Evolutionary conservation across 2,329 filamentous ascomycete species (phyloP), one percentile per base, ranked within the genome.

Genomic region (Colletotrichum agaves): DNA sequence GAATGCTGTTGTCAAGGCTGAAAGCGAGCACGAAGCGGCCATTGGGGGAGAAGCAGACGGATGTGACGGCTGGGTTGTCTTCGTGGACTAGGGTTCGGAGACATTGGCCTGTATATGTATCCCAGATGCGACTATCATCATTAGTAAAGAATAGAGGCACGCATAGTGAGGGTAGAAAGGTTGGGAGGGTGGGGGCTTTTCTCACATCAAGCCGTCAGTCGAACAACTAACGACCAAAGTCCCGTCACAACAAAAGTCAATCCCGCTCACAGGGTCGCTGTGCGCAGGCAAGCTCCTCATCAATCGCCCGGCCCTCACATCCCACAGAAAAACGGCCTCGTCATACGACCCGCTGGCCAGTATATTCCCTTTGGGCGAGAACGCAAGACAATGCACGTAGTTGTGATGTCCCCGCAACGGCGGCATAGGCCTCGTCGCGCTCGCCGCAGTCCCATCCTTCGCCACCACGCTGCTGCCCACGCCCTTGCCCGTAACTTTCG

Each of bases 341-440:
- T 99, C 96, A 79, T 98, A 98, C 71, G 93, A 97, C 12, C 96
- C 96, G 72, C 93, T 97, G 15, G 94, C 96, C 37, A 99, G 87
- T 76, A 98, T 97, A 76, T 99, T 99, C 23, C 96, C 96, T 78
- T 98, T 98, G 2, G 96, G 96, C n/a, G 93, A 95, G 78, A 98
- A 98, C 5, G 94, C 94, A 37, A 99, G 84, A 57, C 91, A 93
- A 80, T 97, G 97, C 35, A 99, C 91, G 79, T 98, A 98, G 79
- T 97, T 98, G 78, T 98, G 94, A 75, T 99, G 96, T 2, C 96
- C 95, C 23, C 92, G 85, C 71, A 98, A 83, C 5, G 88, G 87
- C 2, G 83, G 82, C 72, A 83, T 82, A 31, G 84, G 83, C 4
- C 70, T 59, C 60, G 13, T 66, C 12, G 61, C 6, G 61, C 31